Percentiles rank a stretch among this genome's conserved stretches.
Evolutionary conservation across 2,329 filamentous ascomycete genomes (phyloP).

Genomic region (Alternaria triticimaculans): DNA sequence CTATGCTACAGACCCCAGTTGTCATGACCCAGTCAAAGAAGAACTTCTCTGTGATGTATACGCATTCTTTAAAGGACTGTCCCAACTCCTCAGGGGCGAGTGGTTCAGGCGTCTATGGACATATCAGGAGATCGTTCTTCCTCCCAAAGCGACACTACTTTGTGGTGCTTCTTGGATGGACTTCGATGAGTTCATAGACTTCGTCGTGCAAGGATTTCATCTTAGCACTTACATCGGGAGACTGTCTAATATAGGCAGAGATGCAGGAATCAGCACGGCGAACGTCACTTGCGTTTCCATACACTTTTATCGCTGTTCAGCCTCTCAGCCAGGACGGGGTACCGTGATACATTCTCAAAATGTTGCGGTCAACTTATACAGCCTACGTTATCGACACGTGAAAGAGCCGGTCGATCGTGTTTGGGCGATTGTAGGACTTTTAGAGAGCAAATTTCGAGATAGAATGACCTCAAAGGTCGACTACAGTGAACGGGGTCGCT

Average conservation of each 20-base stretch:
- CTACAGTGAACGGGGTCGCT: not conserved
- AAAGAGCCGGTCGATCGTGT: not conserved
- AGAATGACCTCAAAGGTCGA: fast-evolving
- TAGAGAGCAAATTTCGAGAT: fast-evolving
- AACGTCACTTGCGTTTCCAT: no score
- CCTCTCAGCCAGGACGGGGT: no score
- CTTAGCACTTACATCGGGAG: no score
- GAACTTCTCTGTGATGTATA: no score
- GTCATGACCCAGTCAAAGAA: no score
- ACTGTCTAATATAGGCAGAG: no score
- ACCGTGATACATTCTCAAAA: no score
- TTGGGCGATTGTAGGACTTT: not conserved
- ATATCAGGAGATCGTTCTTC: not conserved
- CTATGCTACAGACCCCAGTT: no score
- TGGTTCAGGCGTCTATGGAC: not conserved
- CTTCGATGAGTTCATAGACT: not conserved
- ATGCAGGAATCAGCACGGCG: no score
- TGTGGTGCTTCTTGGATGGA: fast-evolving
- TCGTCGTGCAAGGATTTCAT: not conserved
- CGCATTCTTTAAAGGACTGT: not conserved
- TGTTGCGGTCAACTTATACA: not conserved
- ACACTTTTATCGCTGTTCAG: no score
- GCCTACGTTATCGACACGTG: not conserved
- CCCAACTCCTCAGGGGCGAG: not conserved
- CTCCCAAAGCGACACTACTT: not conserved